Evolutionary conservation across 2,329 filamentous ascomycete species (phyloP).

Genomic region (Karstenula rhodostoma): DNA sequence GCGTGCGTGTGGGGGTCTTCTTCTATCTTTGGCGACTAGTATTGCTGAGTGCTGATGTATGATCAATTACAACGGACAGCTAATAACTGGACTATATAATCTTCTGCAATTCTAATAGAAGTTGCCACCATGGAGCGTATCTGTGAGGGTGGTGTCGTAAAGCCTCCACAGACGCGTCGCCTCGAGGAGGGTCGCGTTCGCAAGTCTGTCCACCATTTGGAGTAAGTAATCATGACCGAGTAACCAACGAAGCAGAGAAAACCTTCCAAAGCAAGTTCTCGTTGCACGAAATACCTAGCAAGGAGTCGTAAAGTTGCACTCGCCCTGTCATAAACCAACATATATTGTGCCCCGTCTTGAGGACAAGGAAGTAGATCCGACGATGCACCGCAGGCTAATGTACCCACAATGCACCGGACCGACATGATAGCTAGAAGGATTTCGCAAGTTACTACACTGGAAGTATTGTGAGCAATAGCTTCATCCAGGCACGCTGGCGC

Average conservation of each 20-base stretch:
- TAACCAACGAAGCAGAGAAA: background rate
- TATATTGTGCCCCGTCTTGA: background rate
- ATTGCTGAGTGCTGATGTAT: constrained; percentile 43
- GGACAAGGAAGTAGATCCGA: background rate
- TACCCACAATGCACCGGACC: background rate
- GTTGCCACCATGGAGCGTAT: background rate
- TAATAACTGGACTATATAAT: constrained; percentile 15
- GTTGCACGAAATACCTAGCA: background rate
- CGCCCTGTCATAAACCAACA: background rate
- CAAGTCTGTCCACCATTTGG: too few relatives aligned
- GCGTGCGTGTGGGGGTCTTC: constrained; percentile 28
- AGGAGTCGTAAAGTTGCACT: background rate
- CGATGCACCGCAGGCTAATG: background rate
- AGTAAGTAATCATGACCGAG: too few relatives aligned
- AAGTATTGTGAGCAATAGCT: background rate
- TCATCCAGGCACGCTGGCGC: background rate
- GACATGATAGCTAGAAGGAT: too few relatives aligned
- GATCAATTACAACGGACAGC: constrained; percentile 33
- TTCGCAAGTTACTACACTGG: background rate
- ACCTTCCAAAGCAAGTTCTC: background rate
- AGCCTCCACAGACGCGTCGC: background rate
- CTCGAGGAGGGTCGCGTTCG: background rate
- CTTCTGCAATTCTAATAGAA: constrained; percentile 6
- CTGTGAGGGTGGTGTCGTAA: too few relatives aligned
- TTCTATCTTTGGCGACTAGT: constrained; percentile 35